Evolutionary conservation across 2,329 filamentous ascomycete genomes (phyloP), one percentile per base, ranked within the genome.

Genomic region (Xylaria sp.): DNA sequence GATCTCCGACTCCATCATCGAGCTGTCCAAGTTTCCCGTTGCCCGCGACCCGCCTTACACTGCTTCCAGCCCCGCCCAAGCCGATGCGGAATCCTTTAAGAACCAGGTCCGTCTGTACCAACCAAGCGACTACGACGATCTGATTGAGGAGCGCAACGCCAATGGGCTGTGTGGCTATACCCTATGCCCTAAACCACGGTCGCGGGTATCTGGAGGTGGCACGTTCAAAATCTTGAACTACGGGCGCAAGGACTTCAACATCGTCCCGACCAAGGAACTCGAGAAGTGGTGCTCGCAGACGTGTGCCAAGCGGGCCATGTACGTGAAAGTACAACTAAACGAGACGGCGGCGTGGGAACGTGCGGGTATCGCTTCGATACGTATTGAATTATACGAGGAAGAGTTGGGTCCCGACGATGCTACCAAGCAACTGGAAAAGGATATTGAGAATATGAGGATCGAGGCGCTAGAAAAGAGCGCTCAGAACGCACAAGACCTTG

Each of bases 141-240:
- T 98, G 59, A 90, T 98, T 69, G 88, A 92, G 72, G 96, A 99
- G 84, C 92, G 96, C 76, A 97, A 97, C 79, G 91, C 93, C 73
- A 91, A 93, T 74, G 88, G 87, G 52, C 86, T 88, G 23, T 99
- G 96, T 81, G 96, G 94, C 1, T 98, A 98, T 79, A 85, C 88
- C 0, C 85, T 98, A 34, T 99, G 96, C 80, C 82, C 88, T 0
- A 86, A 86, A 18, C 85, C 88, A n/a, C 90, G 89, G 48, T 84
- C 86, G 39, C 84, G 85, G 39, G 84, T 87, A 61, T 82, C 85
- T 18, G 82, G 84, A 12, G 87, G 85, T 1, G 90, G 89, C 18
- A 88, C 89, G 72, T 94, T 90, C 82, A 91, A 92, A 76, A 85
- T 96, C 37, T 82, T 91, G 25, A 81, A 82, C 67, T 82, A 77